Conservation (phyloP, 331 rosid species). For the Cydonia oblonga region DNA sequence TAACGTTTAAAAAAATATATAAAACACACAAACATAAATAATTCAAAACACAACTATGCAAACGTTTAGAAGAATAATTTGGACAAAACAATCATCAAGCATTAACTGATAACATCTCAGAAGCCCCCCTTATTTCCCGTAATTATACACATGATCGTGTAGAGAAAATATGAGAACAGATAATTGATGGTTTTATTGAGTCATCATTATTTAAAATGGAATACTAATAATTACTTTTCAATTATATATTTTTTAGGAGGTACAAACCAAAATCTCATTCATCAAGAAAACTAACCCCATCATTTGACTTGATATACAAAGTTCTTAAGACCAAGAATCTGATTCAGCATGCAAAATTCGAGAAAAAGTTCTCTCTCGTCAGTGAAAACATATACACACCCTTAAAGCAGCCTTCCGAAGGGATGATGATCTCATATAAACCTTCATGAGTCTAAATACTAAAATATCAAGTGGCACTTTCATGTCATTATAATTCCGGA, state of each 20-base stretch:
- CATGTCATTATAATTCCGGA: constrained; percentile 49
- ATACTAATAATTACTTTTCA: background rate
- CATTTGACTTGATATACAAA: constrained; percentile 4
- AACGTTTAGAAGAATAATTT: background rate
- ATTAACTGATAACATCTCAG: background rate
- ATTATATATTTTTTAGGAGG: background rate
- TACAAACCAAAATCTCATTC: background rate
- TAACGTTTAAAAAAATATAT: background rate
- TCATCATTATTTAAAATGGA: background rate
- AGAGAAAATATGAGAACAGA: background rate
- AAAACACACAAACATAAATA: background rate
- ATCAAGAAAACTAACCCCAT: background rate
- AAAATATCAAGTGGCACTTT: constrained; percentile 80
- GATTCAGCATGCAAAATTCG: background rate
- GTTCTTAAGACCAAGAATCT: background rate
- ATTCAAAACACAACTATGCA: background rate
- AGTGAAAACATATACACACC: constrained; percentile 40
- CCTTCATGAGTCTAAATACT: constrained; percentile 77
- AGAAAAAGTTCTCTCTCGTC: background rate
- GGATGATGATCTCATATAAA: constrained; percentile 79
- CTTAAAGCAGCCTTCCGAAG: constrained; percentile 96
- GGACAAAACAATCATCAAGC: background rate
- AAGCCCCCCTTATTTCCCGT: background rate
- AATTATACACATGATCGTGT: background rate
- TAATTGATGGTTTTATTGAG: background rate